Percentiles rank a stretch among this genome's conserved stretches.
phyloP scores from a whole-genome alignment of 2,329 filamentous ascomycete species.

The Diaporthe vaccinii region DNA sequence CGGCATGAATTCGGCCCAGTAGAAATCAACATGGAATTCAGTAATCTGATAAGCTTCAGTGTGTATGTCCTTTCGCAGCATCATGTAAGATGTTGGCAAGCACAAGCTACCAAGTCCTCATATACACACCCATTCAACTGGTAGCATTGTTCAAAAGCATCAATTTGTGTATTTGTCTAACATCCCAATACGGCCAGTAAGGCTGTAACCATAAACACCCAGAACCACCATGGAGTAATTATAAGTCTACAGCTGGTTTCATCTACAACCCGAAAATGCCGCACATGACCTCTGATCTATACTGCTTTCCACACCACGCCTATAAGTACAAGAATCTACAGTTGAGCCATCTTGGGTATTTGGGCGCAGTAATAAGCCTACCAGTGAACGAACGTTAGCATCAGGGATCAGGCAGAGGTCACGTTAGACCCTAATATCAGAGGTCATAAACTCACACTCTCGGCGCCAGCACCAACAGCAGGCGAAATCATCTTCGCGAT shows the following conservation, averaged over 20 bases:
- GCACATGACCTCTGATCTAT: background rate
- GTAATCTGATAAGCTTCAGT: no score
- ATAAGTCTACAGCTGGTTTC: background rate
- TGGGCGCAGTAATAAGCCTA: conserved; percentile 25
- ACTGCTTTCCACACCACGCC: background rate
- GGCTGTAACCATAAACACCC: background rate
- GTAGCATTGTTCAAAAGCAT: background rate
- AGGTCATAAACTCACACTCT: conserved; percentile 42
- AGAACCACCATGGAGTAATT: background rate
- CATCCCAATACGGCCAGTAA: background rate
- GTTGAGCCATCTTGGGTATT: conserved; percentile 31
- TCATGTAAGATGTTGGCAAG: no score
- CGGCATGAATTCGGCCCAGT: no score
- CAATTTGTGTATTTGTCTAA: background rate
- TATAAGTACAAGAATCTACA: background rate
- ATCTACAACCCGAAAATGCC: background rate
- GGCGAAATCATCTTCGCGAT: conserved; percentile 45
- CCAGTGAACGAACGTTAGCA: background rate
- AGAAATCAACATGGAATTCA: no score
- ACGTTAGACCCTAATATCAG: no score
- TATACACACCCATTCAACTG: no score
- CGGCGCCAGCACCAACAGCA: conserved; percentile 44
- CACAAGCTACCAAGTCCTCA: no score
- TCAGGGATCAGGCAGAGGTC: background rate
- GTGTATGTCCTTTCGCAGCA: no score